Percentiles rank a stretch among this genome's conserved stretches.
Conservation (phyloP, 768 basidiomycete species). For the Auriscalpium vulgare region DNA sequence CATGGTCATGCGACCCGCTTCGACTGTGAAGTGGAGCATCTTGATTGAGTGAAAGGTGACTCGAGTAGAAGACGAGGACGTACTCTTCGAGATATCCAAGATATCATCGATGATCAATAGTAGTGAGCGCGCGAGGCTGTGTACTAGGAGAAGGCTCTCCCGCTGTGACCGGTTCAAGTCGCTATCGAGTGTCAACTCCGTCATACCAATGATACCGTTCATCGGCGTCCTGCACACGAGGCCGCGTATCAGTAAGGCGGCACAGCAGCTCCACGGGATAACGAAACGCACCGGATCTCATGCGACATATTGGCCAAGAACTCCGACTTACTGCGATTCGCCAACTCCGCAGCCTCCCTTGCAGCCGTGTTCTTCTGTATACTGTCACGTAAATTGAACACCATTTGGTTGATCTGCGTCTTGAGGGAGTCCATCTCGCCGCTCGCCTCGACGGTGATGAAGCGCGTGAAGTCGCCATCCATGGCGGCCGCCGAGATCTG, state of each 20-base stretch:
- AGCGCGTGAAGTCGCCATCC: slow-evolving; percentile 97
- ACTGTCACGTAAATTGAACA: slow-evolving; percentile 90
- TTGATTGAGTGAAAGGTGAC: slow-evolving; percentile 5
- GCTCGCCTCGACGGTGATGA: slow-evolving; percentile 97
- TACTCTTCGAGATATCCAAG: slow-evolving; percentile 98
- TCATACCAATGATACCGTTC: slow-evolving; percentile 99
- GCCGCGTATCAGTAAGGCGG: background rate
- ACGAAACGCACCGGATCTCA: slow-evolving; percentile 75
- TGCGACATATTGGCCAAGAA: slow-evolving; percentile 99
- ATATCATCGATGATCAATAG: slow-evolving; percentile 98
- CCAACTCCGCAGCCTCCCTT: slow-evolving; percentile 92
- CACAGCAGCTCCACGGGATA: background rate
- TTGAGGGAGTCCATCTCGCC: slow-evolving; percentile 99
- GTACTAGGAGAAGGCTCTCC: slow-evolving; percentile 92
- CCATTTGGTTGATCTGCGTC: slow-evolving; percentile 99
- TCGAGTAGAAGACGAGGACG: slow-evolving; percentile 24
- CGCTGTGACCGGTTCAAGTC: slow-evolving; percentile 91
- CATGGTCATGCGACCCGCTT: slow-evolving; percentile 99
- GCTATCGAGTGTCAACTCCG: slow-evolving; percentile 92
- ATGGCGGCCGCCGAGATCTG: slow-evolving; percentile 98
- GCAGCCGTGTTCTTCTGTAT: slow-evolving; percentile 99
- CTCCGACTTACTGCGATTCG: slow-evolving; percentile 96
- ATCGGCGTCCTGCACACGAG: slow-evolving; percentile 76
- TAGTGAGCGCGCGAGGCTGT: slow-evolving; percentile 86
- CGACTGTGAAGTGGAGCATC: slow-evolving; percentile 46